Percentiles rank a stretch among this genome's conserved stretches.
Conservation (phyloP, 345 rosid species). For the Heritiera littoralis region DNA sequence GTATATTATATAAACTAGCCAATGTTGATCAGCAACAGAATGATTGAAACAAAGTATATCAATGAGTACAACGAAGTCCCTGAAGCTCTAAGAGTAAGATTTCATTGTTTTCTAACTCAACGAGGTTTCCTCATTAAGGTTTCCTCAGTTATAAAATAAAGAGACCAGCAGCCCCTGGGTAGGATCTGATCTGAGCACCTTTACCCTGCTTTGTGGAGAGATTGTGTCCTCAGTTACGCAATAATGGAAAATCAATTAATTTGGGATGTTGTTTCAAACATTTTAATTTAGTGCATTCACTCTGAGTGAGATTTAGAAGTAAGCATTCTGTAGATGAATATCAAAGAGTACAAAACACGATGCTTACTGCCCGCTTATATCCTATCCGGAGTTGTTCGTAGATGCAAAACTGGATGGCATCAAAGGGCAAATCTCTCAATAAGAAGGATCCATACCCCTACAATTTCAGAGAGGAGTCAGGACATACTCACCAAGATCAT, state of each 20-base stretch:
- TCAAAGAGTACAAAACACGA: not conserved
- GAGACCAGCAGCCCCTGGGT: not conserved
- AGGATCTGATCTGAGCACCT: not conserved
- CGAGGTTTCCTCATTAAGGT: not conserved
- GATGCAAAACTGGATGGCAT: conserved; percentile 87
- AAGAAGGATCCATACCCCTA: conserved; percentile 92
- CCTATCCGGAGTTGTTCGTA: conserved; percentile 87
- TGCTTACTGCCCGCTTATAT: conserved; percentile 76
- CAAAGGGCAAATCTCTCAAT: conserved; percentile 91
- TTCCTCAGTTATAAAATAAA: not conserved
- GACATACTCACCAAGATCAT: not conserved
- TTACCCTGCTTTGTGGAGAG: not conserved
- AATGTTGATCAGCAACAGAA: not conserved
- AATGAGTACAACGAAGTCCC: not conserved
- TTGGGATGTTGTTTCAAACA: conserved; percentile 4
- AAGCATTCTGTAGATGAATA: not conserved
- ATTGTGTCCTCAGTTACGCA: not conserved
- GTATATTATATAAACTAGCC: not conserved
- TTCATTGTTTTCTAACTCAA: not conserved
- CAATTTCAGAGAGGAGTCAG: conserved; percentile 21
- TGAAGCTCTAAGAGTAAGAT: not conserved
- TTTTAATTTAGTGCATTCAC: not conserved
- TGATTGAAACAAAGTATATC: conserved; percentile 6
- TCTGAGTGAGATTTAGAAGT: not conserved
- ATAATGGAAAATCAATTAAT: conserved; percentile 7